Evolutionary conservation across 495 filamentous ascomycete species (phyloP).

Genomic region (Penicillium chermesinum): DNA sequence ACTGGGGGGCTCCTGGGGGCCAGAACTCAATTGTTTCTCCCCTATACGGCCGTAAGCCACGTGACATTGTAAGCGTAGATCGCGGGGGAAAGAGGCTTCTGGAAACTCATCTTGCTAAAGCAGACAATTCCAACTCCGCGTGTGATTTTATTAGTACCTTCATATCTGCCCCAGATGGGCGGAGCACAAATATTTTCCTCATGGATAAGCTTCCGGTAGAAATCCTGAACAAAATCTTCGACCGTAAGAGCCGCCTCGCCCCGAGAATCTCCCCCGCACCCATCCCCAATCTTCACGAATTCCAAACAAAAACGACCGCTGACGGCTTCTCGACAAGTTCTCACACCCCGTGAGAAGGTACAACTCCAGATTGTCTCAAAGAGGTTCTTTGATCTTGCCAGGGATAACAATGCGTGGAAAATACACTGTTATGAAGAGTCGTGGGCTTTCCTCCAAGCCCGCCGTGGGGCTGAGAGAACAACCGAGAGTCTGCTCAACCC

Average conservation of each 20-base stretch:
- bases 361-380: conserved; percentile 66
- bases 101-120: conserved; percentile 11
- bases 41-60: conserved; percentile 12
- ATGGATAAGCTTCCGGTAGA: conserved; percentile 71
- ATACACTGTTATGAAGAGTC: conserved; percentile 69
- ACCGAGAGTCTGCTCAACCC: conserved; percentile 26
- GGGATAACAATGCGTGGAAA: conserved; percentile 75
- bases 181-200: conserved; percentile 15
- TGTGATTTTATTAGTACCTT: conserved; percentile 1
- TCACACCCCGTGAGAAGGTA: conserved; percentile 64
- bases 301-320: conserved; percentile 14
- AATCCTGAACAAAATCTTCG: conserved; percentile 67
- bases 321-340: conserved; percentile 44
- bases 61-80: conserved; percentile 26
- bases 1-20: no score
- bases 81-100: conserved; percentile 14
- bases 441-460: conserved; percentile 39
- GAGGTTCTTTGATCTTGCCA: conserved; percentile 59
- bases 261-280: conserved; percentile 26
- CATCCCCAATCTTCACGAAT: conserved; percentile 4
- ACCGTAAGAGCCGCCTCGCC: conserved; percentile 50
- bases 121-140: conserved; percentile 10
- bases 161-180: conserved; percentile 33
- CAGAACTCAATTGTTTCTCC: no score
- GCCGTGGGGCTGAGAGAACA: conserved; percentile 22